Evolutionary conservation across 2,329 filamentous ascomycete genomes (phyloP).

Genomic region (Claviceps sp.): DNA sequence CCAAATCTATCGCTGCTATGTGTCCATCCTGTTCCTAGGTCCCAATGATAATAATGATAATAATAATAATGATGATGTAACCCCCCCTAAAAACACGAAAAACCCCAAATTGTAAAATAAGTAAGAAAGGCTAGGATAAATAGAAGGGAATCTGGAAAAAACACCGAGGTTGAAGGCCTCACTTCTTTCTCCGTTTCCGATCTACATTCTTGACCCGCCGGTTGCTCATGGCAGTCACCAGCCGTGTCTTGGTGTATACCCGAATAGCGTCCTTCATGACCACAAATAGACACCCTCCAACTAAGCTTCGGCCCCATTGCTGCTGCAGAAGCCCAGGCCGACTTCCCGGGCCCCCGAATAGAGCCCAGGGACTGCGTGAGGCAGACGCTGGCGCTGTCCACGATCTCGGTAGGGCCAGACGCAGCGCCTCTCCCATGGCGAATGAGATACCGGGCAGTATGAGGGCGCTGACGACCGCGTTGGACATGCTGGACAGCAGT

Average conservation of each 20-base stretch:
- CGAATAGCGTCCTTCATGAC: constrained; percentile 58
- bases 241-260: constrained; percentile 51
- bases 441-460: constrained; percentile 74
- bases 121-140: background rate
- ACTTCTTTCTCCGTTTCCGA: constrained; percentile 14
- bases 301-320: constrained; percentile 77
- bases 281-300: constrained; percentile 80
- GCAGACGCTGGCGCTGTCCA: constrained; percentile 48
- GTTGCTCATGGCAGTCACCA: constrained; percentile 40
- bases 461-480: constrained; percentile 42
- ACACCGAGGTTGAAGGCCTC: background rate
- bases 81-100: background rate
- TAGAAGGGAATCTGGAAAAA: background rate
- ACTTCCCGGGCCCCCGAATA: constrained; percentile 12
- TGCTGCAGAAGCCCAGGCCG: constrained; percentile 61
- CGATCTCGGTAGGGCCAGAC: constrained; percentile 49
- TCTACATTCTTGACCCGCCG: constrained; percentile 41
- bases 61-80: too few relatives aligned
- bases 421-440: constrained; percentile 62
- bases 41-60: too few relatives aligned
- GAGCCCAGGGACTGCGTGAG: constrained; percentile 12
- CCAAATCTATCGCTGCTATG: too few relatives aligned
- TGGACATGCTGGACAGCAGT: constrained; percentile 30
- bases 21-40: too few relatives aligned
- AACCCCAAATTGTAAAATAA: background rate